Evolutionary conservation across 148 eudicot genomes (phyloP), one percentile per base, ranked within the genome.

Genomic region (Amaranthus hypochondriacus): DNA sequence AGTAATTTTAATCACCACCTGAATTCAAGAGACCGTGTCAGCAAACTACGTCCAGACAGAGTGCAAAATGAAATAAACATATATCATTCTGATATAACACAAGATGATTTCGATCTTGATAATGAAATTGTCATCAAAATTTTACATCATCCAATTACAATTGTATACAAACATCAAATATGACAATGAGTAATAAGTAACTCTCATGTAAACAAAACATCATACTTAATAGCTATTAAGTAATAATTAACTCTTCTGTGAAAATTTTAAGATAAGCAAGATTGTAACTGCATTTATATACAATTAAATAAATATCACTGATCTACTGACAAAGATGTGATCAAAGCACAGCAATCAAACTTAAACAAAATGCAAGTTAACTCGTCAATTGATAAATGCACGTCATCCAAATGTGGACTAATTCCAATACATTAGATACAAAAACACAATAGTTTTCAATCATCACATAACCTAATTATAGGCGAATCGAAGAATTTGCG

Each of bases 1-100:
- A 56, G 28, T 39, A 39, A 48, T 46, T 50, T 8, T 57, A 56
- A 28, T 56, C 62, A 61, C 60, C 70, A 78, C 85, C 89, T 84
- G 84, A 64, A 80, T 11, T 4, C 63, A 74, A 12, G 7, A 18
- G 53, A 72, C 44, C 21, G 48, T 11, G 43, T 66, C 76, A 75
- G 55, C 61, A 63, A 48, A 5, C 5, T n/a, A 57, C 58, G 28
- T 12, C 6, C 56, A 14, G 50, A 57, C 12, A 43, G 48, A 60
- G 9, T 21, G 64, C 44, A 70, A 6, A 5, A 5, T 43, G 7
- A 42, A 39, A 43, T 53, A 59, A 21, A 3, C 18, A 68, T 48
- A 58, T 28, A 49, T 71, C 62, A 6, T 18, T 28, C 73, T 8
- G 44, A 28, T 18, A 49, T 9, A 15, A 14, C 4, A 6, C 15